Conservation (phyloP, 2,329 filamentous ascomycete species). For the Fusarium sp. region DNA sequence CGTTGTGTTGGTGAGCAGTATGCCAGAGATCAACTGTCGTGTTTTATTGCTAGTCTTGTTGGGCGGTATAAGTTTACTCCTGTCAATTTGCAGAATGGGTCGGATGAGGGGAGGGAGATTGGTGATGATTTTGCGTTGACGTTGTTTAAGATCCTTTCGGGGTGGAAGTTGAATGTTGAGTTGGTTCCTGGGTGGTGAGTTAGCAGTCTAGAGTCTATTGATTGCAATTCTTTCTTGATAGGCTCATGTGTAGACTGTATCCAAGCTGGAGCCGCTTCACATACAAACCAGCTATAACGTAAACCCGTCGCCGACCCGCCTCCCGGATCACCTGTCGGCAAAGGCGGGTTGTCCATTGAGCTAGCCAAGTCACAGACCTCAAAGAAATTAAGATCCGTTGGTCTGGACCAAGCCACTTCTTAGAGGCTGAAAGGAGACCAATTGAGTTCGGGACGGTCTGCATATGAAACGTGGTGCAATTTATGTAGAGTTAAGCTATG, state of each 20-base stretch:
- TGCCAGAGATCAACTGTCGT: neutral
- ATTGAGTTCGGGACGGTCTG: neutral
- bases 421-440: neutral
- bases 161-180: neutral
- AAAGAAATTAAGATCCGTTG: too few species aligned
- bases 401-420: neutral
- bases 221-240: neutral
- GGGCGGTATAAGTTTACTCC: neutral
- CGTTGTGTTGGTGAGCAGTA: neutral
- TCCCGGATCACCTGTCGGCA: neutral
- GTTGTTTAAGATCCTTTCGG: neutral
- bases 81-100: neutral
- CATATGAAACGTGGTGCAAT: neutral
- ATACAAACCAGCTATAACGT: too few species aligned
- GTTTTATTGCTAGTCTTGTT: neutral
- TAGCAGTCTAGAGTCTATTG: rapidly evolving
- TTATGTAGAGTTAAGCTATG: neutral
- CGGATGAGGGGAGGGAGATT: neutral
- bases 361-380: neutral
- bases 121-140: neutral
- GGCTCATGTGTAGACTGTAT: rapidly evolving
- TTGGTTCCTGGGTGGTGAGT: neutral
- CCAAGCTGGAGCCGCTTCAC: rapidly evolving
- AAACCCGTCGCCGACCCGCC: neutral
- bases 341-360: rapidly evolving